Evolutionary conservation across 106 monocot species (phyloP).

Genomic region (Phalaenopsis equestris): DNA sequence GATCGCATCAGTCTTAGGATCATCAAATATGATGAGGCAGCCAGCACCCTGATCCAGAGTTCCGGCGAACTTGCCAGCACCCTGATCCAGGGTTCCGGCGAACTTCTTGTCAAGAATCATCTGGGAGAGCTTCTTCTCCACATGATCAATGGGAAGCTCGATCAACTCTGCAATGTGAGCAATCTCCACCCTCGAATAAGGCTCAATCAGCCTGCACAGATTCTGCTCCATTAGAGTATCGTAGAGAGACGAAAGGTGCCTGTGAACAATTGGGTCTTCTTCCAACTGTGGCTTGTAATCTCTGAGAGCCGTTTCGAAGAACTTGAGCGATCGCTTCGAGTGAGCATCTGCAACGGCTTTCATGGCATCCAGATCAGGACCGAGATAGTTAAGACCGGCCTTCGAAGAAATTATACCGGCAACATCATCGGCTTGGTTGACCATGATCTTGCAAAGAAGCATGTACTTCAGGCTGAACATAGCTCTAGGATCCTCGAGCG

Average conservation of each 20-base stretch:
- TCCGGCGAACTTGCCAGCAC: conserved; percentile 87
- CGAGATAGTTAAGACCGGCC: conserved; percentile 76
- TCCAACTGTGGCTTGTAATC: conserved; percentile 80
- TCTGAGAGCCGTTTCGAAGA: conserved; percentile 68
- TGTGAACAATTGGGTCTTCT: conserved; percentile 90
- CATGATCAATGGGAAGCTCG: conserved; percentile 64
- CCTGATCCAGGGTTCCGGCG: conserved; percentile 85
- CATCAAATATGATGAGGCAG: conserved; percentile 81
- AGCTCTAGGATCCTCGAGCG: conserved; percentile 70
- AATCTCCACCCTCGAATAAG: conserved; percentile 81
- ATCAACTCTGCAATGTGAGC: conserved; percentile 72
- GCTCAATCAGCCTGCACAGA: conserved; percentile 86
- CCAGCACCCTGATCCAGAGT: conserved; percentile 87
- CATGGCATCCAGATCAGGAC: conserved; percentile 92
- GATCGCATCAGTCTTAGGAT: conserved; percentile 58
- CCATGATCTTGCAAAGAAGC: conserved; percentile 99
- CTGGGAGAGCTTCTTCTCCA: conserved; percentile 90
- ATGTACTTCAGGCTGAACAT: conserved; percentile 94
- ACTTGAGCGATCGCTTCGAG: conserved; percentile 68
- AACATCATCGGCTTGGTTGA: conserved; percentile 86
- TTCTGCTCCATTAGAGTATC: conserved; percentile 96
- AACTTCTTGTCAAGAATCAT: conserved; percentile 98
- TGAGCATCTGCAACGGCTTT: conserved; percentile 93
- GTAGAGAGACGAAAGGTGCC: conserved; percentile 84
- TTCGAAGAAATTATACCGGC: conserved; percentile 92